Conservation (phyloP, 768 basidiomycete genomes). For the Kwoniella sp. region DNA sequence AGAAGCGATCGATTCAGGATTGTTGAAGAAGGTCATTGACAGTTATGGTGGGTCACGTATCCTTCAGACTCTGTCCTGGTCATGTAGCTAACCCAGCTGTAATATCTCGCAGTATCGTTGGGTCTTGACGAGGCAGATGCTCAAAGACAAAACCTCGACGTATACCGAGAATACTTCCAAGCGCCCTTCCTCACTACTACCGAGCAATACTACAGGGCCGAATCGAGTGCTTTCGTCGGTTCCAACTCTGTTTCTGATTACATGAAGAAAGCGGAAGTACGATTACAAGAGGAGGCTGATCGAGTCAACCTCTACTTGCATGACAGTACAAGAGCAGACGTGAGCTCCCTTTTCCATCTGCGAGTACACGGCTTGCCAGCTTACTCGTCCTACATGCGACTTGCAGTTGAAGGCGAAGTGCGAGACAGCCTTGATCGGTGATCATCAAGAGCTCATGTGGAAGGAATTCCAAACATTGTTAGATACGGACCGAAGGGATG, state of each 20-base stretch:
- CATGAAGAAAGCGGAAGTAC: slow-evolving; percentile 88
- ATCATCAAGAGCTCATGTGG: slow-evolving; percentile 82
- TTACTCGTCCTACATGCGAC: background rate
- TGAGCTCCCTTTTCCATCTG: slow-evolving; percentile 35
- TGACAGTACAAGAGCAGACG: slow-evolving; percentile 77
- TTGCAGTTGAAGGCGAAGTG: slow-evolving; percentile 61
- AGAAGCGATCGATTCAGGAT: slow-evolving; percentile 84
- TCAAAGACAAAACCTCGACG: slow-evolving; percentile 79
- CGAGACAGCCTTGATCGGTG: slow-evolving; percentile 87
- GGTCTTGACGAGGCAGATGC: slow-evolving; percentile 90
- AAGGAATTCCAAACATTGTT: slow-evolving; percentile 77
- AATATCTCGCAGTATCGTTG: slow-evolving; percentile 65
- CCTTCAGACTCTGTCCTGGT: background rate
- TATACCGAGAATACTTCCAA: slow-evolving; percentile 91
- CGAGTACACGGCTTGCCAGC: background rate
- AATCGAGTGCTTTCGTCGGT: slow-evolving; percentile 85
- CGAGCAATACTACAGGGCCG: slow-evolving; percentile 85
- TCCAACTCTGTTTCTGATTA: slow-evolving; percentile 91
- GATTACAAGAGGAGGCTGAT: slow-evolving; percentile 90
- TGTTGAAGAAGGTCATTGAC: slow-evolving; percentile 92
- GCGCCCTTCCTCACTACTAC: slow-evolving; percentile 83
- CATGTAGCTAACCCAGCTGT: background rate
- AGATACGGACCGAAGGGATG: slow-evolving; percentile 89
- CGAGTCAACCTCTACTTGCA: slow-evolving; percentile 92
- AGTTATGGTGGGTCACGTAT: slow-evolving; percentile 64